Evolutionary conservation across 257 asterid species (phyloP).

Genomic region (Nicotiana otophora): DNA sequence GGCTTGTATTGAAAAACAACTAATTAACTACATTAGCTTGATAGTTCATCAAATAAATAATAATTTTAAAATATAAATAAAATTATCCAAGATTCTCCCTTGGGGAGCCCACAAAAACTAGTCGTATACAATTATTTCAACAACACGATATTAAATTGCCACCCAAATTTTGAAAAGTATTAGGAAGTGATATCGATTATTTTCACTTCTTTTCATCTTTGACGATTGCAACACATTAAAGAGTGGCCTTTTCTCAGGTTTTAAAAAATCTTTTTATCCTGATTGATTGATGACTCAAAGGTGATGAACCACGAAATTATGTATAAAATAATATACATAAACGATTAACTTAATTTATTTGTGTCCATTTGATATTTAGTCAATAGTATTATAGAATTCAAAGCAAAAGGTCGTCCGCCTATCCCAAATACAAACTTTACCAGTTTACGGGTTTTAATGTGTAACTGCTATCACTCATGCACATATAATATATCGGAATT

Average conservation of each 20-base stretch:
- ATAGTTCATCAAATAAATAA: neutral
- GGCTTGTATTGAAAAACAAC: neutral
- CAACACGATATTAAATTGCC: neutral
- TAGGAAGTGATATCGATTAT: neutral
- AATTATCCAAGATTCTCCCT: neutral
- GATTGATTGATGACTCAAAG: neutral
- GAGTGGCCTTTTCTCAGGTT: neutral
- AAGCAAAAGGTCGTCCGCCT: neutral
- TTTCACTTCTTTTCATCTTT: neutral
- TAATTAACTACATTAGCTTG: neutral
- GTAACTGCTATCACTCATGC: no score
- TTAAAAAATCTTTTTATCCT: neutral
- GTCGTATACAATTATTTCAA: neutral
- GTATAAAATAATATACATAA: neutral
- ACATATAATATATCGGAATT: no score
- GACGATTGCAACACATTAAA: neutral
- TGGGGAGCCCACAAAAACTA: neutral
- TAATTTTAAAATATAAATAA: neutral
- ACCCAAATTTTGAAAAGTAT: neutral
- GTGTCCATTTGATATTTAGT: neutral
- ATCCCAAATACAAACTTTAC: neutral
- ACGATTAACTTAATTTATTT: neutral
- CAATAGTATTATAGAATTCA: neutral
- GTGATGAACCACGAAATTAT: neutral
- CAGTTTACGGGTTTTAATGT: no score